Evolutionary conservation across 352 stramenopile genomes (phyloP).

Genomic region (Pythium grandisporangium): DNA sequence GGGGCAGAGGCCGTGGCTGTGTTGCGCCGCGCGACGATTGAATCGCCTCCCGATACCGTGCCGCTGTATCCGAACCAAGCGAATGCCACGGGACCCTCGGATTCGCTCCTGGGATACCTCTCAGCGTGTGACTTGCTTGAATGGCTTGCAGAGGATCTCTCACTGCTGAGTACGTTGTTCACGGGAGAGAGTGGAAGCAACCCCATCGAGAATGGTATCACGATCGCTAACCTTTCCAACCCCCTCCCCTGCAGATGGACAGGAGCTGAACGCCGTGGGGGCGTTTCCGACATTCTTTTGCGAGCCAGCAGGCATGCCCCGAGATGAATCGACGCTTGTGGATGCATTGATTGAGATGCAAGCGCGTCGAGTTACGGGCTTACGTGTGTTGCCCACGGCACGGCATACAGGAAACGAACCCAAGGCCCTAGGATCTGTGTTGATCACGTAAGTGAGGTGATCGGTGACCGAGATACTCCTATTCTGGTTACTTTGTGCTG

Average conservation of each 20-base stretch:
- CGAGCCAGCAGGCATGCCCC: conserved; percentile 6
- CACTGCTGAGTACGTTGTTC: conserved; percentile 44
- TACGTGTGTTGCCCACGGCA: no score
- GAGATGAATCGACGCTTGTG: conserved; percentile 1
- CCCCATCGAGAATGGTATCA: no score
- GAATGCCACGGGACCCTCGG: background rate
- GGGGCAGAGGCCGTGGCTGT: conserved; percentile 29
- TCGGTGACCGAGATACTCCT: no score
- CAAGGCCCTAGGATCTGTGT: no score
- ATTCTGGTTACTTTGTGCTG: no score
- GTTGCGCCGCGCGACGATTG: conserved; percentile 4
- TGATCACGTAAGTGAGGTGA: no score
- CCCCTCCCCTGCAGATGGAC: conserved; percentile 6
- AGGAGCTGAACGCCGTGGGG: conserved; percentile 17
- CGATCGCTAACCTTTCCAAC: background rate
- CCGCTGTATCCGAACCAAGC: no score
- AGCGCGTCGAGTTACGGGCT: conserved; percentile 15
- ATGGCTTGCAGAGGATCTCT: conserved; percentile 50
- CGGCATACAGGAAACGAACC: no score
- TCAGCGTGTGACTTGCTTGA: conserved; percentile 30
- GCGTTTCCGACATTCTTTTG: conserved; percentile 46
- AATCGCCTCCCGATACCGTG: no score
- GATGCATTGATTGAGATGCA: conserved; percentile 28
- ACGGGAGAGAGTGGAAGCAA: no score
- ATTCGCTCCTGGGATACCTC: conserved; percentile 28